Evolutionary conservation across 768 basidiomycete genomes (phyloP), one percentile per base, ranked within the genome.

Genomic region (Kockovaella imperatae): DNA sequence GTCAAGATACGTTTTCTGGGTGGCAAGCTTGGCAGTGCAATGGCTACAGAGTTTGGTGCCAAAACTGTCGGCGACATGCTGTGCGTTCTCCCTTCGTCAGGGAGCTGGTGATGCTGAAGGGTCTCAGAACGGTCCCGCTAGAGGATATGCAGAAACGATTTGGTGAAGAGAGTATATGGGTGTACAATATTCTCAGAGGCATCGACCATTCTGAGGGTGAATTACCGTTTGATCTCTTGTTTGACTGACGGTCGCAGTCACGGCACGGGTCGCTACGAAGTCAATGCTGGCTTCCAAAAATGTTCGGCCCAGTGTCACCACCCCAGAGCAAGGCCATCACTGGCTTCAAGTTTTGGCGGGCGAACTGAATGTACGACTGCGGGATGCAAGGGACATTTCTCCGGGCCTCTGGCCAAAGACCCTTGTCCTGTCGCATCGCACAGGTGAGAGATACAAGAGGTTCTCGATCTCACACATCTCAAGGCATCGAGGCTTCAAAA

Each of bases 271-370:
- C 14, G 74, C 77, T 0, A 72, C 84, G 25, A 96, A 95, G 74
- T 88, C 86, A 60, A 97, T 97, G 93, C 74, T 89, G 45, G 87
- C 89, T 0, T 84, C 88, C n/a, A 99, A 99, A 70, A 97, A 96
- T 62, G 78, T 96, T 20, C 81, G 83, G 0, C 79, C 81, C 28
- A 79, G 85, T 0, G 80, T 96, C 20, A 84, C 77, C 5, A 83
- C 80, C 34, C 72, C 78, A 13, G 75, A 80, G 2, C 83, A 90
- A 50, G 91, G 88, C 0, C 76, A 79, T 36, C 87, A 88, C 47
- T 97, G 95, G 95, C 79, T 99, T 38, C 77, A 84, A 8, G 83
- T 97, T 8, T 78, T 97, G 23, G 83, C 89, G 28, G 86, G 89
- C 13, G 95, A 99, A 61, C 77, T 99, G 17, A 81, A 86, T 5